Evolutionary conservation across 2,329 filamentous ascomycete species (phyloP).

Genomic region (Periglandula ipomoeae): DNA sequence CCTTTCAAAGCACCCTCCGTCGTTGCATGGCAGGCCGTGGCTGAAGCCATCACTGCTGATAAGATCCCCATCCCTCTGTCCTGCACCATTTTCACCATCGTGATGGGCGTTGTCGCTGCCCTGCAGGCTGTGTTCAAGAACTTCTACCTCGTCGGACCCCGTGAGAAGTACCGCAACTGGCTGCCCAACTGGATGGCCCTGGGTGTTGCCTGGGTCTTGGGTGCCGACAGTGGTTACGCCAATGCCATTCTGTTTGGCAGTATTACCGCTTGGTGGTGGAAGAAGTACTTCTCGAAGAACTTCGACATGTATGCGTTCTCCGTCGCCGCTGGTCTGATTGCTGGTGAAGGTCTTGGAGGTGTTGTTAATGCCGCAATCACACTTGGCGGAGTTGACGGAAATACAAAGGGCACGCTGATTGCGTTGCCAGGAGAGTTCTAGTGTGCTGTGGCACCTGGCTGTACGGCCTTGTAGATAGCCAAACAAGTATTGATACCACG

Average conservation of each 20-base stretch:
- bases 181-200: slow-evolving; percentile 56
- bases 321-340: slow-evolving; percentile 52
- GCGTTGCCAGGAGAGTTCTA: background rate
- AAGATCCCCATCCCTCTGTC: slow-evolving; percentile 45
- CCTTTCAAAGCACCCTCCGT: slow-evolving; percentile 55
- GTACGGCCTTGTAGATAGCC: too few species aligned
- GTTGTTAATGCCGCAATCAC: slow-evolving; percentile 46
- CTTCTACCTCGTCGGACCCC: slow-evolving; percentile 40
- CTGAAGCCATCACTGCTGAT: slow-evolving; percentile 48
- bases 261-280: slow-evolving; percentile 43
- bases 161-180: slow-evolving; percentile 46
- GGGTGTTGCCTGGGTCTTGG: slow-evolving; percentile 49
- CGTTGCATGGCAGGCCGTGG: slow-evolving; percentile 56
- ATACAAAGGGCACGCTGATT: background rate
- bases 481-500: too few species aligned
- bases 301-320: slow-evolving; percentile 51
- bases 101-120: slow-evolving; percentile 40
- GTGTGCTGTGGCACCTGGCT: too few species aligned
- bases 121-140: slow-evolving; percentile 44
- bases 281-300: slow-evolving; percentile 35
- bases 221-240: slow-evolving; percentile 43
- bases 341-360: slow-evolving; percentile 54
- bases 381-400: slow-evolving; percentile 23
- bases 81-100: slow-evolving; percentile 47
- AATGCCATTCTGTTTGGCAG: slow-evolving; percentile 50